A percentile compares a stretch with the other conserved stretches of the same genome.
Evolutionary conservation across 2,329 filamentous ascomycete genomes (phyloP).

Genomic region (Lachnellula cervina): DNA sequence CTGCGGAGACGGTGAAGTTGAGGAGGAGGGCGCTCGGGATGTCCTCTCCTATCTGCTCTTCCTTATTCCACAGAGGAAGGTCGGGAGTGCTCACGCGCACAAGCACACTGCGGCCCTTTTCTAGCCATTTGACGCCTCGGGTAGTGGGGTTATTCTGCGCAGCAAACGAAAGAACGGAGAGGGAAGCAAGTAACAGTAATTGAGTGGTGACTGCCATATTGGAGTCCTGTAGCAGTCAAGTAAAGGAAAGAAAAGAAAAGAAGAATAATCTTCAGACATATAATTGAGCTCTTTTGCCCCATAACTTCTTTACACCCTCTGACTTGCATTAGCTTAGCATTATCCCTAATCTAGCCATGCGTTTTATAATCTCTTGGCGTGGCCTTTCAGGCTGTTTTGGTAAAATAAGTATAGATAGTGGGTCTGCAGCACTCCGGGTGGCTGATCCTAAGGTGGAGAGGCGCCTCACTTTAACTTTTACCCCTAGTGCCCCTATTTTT

Average conservation of each 20-base stretch:
- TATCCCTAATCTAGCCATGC: too few species aligned
- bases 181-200: neutral
- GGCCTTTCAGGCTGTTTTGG: too few species aligned
- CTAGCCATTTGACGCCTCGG: conserved; percentile 15
- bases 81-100: conserved; percentile 17
- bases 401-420: too few species aligned
- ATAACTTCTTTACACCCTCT: too few species aligned
- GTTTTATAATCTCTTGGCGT: too few species aligned
- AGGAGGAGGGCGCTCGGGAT: conserved; percentile 17
- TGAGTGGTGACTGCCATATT: neutral
- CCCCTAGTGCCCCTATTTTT: too few species aligned
- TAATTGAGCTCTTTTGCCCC: too few species aligned
- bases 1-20: conserved; percentile 19
- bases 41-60: conserved; percentile 7
- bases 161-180: neutral
- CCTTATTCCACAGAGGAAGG: conserved; percentile 12
- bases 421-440: too few species aligned
- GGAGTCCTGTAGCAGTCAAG: neutral
- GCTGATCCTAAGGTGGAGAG: too few species aligned
- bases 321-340: too few species aligned
- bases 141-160: neutral
- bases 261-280: neutral
- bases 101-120: conserved; percentile 14
- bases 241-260: neutral
- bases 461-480: too few species aligned